Evolutionary conservation across 768 basidiomycete genomes (phyloP).

Genomic region (Pleurotus pulmonarius): DNA sequence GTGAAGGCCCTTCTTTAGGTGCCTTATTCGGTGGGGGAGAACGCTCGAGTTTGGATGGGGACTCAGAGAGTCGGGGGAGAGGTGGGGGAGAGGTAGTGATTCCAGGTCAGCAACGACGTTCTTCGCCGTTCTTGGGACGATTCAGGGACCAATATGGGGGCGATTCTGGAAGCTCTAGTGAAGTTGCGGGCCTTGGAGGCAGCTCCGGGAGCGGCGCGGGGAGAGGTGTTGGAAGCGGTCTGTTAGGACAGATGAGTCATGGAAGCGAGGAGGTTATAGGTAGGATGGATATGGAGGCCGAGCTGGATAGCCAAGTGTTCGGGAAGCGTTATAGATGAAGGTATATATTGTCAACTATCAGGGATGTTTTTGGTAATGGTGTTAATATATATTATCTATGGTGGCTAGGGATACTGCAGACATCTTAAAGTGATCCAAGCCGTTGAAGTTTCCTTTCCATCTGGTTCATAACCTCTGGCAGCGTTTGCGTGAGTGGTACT

Average conservation of each 20-base stretch:
- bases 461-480: no score
- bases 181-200: slow-evolving; percentile 2
- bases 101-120: slow-evolving; percentile 7
- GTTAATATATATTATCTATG: no score
- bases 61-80: slow-evolving; percentile 12
- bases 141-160: slow-evolving; percentile 12
- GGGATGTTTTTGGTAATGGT: no score
- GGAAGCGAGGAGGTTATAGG: slow-evolving; percentile 56
- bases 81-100: slow-evolving; percentile 16
- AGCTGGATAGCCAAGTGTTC: slow-evolving; percentile 26
- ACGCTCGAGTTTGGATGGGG: slow-evolving; percentile 6
- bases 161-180: slow-evolving; percentile 5
- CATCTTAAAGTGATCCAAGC: no score
- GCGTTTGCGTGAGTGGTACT: no score
- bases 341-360: no score
- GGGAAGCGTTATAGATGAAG: not conserved
- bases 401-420: no score
- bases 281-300: slow-evolving; percentile 43
- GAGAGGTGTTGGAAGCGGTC: slow-evolving; percentile 19
- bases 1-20: not conserved
- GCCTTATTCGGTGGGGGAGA: not conserved
- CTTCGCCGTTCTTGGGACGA: slow-evolving; percentile 8
- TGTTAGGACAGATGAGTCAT: slow-evolving; percentile 22
- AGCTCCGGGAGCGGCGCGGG: slow-evolving; percentile 17
- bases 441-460: no score